Evolutionary conservation across 2,329 filamentous ascomycete genomes (phyloP), one percentile per base, ranked within the genome.

Genomic region (Cryphonectria carpinicola): DNA sequence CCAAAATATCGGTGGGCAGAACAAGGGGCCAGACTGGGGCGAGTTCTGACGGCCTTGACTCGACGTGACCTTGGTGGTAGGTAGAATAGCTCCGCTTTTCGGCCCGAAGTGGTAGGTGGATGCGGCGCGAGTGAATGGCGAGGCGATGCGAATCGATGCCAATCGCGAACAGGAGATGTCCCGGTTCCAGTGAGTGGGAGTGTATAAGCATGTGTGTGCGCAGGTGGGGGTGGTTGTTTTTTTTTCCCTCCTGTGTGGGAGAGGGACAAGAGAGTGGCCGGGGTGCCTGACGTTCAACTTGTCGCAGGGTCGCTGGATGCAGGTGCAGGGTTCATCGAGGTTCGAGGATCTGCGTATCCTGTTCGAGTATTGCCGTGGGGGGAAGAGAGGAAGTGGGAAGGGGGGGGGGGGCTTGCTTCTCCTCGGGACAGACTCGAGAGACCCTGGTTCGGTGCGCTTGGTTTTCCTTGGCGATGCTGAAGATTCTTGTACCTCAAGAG

Each of bases 241-340:
- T 49, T 10, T 49, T 49, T 49, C 4, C n/a, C 7, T 22, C 6
- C 19, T 22, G 22, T 49, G 43, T 14, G 5, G 46, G 46, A 49
- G 46, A 49, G 46, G 17, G 22, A n/a, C 37, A 39, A 39, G 11
- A 22, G 35, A 19, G 5, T 56, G 13, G n/a, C 25, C 63, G 32
- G 63, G 63, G 63, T 64, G 61, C 25, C 63, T 65, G 63, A 65
- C 63, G 63, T 65, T 41, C 22, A 35, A 65, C 25, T 46, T 64
- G 63, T 65, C 32, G 63, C 63, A 65, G 63, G 63, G 63, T 32
- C 63, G 63, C 43, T 14, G 63, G 28, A 35, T 28, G 28, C 41
- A 35, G 43, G 41, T 64, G 63, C 63, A 65, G 43, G 63, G 63
- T 28, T 65, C 43, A 32, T 52, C 41, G 63, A 65, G 63, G 63